Conservation (phyloP, 2,329 filamentous ascomycete genomes). For the Calonectria honghensis region DNA sequence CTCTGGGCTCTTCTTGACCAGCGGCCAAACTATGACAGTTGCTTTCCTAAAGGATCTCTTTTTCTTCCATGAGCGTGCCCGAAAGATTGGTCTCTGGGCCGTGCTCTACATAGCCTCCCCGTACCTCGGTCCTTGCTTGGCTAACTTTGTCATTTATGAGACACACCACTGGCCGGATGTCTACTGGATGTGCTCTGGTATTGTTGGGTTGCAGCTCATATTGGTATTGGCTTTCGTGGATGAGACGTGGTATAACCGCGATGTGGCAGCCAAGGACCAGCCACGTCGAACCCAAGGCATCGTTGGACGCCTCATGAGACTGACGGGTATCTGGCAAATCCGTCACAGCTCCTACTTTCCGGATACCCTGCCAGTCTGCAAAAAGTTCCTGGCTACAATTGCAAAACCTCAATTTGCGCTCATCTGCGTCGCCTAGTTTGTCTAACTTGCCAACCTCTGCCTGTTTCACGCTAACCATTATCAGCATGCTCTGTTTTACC, state of each 20-base stretch:
- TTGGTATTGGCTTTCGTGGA: constrained; percentile 18
- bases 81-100: constrained; percentile 70
- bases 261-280: constrained; percentile 1
- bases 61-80: constrained; percentile 74
- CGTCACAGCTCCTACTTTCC: constrained; percentile 42
- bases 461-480: background rate
- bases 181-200: constrained; percentile 21
- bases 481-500: constrained; percentile 60
- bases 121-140: constrained; percentile 66
- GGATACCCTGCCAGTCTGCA: background rate
- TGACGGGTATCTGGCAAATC: constrained; percentile 25
- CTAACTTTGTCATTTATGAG: constrained; percentile 26
- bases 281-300: background rate
- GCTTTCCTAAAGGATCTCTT: constrained; percentile 75
- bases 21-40: constrained; percentile 65
- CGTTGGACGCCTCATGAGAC: background rate
- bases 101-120: constrained; percentile 62
- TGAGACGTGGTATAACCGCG: constrained; percentile 27
- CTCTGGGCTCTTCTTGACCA: constrained; percentile 66
- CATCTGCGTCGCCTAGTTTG: constrained; percentile 9
- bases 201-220: constrained; percentile 9
- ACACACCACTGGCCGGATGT: constrained; percentile 25
- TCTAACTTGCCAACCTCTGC: background rate
- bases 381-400: background rate
- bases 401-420: constrained; percentile 20